Percentiles rank a stretch among this genome's conserved stretches.
phyloP scores from a whole-genome alignment of 1,139 yeast genomes.

The Hyphopichia fennica region DNA sequence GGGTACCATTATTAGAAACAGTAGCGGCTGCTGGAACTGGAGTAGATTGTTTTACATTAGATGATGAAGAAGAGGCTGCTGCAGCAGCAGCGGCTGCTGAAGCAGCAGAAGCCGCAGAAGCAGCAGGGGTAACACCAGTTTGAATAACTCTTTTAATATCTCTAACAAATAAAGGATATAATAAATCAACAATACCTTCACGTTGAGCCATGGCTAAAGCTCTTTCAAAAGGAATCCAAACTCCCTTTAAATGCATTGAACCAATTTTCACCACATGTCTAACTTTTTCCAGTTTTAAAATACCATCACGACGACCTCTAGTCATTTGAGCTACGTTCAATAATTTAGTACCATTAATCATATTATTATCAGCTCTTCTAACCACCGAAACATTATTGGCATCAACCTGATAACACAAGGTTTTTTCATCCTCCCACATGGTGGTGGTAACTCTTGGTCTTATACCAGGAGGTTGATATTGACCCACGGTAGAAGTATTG shows the following conservation, averaged over 20 bases:
- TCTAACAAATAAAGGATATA: conserved; percentile 85
- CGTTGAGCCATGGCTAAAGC: conserved; percentile 89
- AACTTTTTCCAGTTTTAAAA: conserved; percentile 78
- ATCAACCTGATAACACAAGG: conserved; percentile 92
- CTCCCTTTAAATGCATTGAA: conserved; percentile 95
- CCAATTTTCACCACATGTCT: conserved; percentile 95
- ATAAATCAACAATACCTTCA: conserved; percentile 80
- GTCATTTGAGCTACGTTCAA: conserved; percentile 59
- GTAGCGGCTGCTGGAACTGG: conserved; percentile 10
- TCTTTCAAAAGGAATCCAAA: conserved; percentile 95
- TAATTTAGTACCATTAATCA: conserved; percentile 91
- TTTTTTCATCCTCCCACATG: conserved; percentile 96
- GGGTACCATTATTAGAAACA: background rate
- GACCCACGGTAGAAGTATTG: conserved; percentile 43
- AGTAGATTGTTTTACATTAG: conserved; percentile 4
- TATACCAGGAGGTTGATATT: conserved; percentile 52
- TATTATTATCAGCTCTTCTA: conserved; percentile 87
- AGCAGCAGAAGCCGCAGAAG: conserved; percentile 12
- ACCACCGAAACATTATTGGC: conserved; percentile 91
- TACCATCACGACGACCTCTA: conserved; percentile 57
- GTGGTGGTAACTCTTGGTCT: conserved; percentile 91
- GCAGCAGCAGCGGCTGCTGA: conserved; percentile 7
- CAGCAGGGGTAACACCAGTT: conserved; percentile 47
- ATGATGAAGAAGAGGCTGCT: conserved; percentile 9
- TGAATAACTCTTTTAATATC: conserved; percentile 75